phyloP scores from a whole-genome alignment of 1,284 basidiomycete genomes.

The Anthracocystis walkeri region DNA sequence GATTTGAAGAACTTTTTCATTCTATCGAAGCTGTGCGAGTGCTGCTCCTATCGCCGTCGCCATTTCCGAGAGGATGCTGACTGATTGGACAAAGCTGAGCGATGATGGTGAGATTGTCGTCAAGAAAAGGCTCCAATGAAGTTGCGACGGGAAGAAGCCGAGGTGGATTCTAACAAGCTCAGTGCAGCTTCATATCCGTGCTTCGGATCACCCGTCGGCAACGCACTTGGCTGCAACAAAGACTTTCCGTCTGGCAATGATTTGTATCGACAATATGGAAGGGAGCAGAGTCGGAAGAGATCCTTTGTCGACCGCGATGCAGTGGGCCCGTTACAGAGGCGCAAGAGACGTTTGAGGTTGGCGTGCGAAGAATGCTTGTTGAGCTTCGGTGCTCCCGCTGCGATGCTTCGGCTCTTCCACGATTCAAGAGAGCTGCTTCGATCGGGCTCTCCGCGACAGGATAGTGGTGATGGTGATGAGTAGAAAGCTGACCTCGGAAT shows the following conservation, averaged over 20 bases:
- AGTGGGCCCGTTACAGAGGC: too few species aligned
- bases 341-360: too few species aligned
- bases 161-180: background rate
- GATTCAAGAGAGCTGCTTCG: too few species aligned
- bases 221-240: background rate
- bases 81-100: background rate
- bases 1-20: constrained; percentile 49
- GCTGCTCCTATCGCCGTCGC: constrained; percentile 3
- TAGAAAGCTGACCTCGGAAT: background rate
- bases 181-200: constrained; percentile 1
- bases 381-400: background rate
- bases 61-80: constrained; percentile 7
- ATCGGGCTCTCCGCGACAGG: background rate
- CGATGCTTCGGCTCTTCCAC: background rate
- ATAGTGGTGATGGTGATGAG: background rate
- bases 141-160: background rate
- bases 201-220: background rate
- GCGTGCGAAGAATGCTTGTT: background rate
- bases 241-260: background rate
- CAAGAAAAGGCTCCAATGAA: background rate
- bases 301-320: too few species aligned
- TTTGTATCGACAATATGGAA: too few species aligned
- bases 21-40: constrained; percentile 32
- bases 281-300: too few species aligned
- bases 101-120: background rate